Evolutionary conservation across 306 rosid genomes (phyloP), one percentile per base, ranked within the genome.

Genomic region (Hippophae rhamnoides): DNA sequence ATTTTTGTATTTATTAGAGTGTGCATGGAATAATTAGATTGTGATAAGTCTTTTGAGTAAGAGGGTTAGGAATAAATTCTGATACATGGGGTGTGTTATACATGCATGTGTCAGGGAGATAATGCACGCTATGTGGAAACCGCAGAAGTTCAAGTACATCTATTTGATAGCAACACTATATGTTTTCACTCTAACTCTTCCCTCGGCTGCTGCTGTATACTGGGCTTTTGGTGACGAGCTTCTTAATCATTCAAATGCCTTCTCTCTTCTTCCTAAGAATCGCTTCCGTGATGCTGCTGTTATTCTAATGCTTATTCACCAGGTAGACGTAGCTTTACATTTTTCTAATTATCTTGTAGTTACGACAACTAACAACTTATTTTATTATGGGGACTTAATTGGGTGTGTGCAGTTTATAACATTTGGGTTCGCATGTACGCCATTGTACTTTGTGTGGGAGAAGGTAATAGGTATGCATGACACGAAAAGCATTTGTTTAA

Each of bases 111-210:
- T 44, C 94, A 90, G 98, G 56, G 98, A 90, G 68, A 90, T 90
- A 47, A 90, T 90, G 99, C 99, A 93, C 14, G 99, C 99, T 52
- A 93, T 93, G 99, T 93, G 99, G 99, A 93, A 88, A 83, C 98
- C 98, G 10, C 87, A 87, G 75, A 90, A 87, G 43, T 90, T 90
- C 81, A 90, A 90, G 80, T 81, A 66, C 80, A 87, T 90, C 40
- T 90, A 90, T 72, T 70, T 90, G 74, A 9, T 76, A 61, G 98
- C 98, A 11, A 90, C 98, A 14, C 75, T 90, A 9, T 90, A 87
- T 40, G 98, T 90, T 42, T 90, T 85, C 79, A 90, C 98, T 7
- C 68, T 90, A 47, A 90, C 98, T 7, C 59, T 90, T 61, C 98
- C 98, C 1, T 90, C 98, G 0, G 84, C 98, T 23, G 47, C 87